Base-by-base conservation (phyloP, 495 filamentous ascomycete species). In the Aspergillus baeticus region DNA sequence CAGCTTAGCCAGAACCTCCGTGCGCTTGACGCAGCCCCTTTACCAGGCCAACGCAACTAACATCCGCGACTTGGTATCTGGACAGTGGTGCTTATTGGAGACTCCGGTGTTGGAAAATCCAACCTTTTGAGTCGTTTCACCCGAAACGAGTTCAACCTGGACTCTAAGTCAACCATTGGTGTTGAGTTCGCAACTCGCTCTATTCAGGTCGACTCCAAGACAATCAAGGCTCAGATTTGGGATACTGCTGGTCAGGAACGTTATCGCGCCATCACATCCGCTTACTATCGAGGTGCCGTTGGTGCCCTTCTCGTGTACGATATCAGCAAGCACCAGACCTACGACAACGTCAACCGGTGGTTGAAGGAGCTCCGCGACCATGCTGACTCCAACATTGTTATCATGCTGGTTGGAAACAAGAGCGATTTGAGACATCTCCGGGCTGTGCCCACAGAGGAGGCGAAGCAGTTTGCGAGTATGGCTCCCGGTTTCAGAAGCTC, bases 171-270 rank as follows among this genome's bases (percentile, higher is more conserved):
- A 52, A 99, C 94, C 60, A 99, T 99, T 80, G 94, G 94, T 68
- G 94, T 99, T 64, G 94, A 99, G 78, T 99, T 99, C 73, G 94
- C 94, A 61, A 99, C 94, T 57, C 88, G 94, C 51, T 96, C 91
- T 59, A 98, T 99, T 77, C 94, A 98, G 76, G 95, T 99, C 67
- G 95, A 99, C 77, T 86, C 88, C 64, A 99, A 99, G 83, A 99
- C 94, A 63, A 99, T 99, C 87, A 99, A 99, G 82, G 94, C 94
- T 65, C 94, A 99, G 81, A 99, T 99, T 70, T 99, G 95, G 95
- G 95, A 99, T 80, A 99, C 95, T 52, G 95, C 95, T 50, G 95
- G 95, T 66, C 95, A 99, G 78, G 95, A 99, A 77, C 86, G 95
- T 67, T 99, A 98, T 77, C 90, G 95, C 69, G 94, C 95, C 71